Base-by-base conservation (phyloP, 306 rosid species). In the Canavalia ensiformis region DNA sequence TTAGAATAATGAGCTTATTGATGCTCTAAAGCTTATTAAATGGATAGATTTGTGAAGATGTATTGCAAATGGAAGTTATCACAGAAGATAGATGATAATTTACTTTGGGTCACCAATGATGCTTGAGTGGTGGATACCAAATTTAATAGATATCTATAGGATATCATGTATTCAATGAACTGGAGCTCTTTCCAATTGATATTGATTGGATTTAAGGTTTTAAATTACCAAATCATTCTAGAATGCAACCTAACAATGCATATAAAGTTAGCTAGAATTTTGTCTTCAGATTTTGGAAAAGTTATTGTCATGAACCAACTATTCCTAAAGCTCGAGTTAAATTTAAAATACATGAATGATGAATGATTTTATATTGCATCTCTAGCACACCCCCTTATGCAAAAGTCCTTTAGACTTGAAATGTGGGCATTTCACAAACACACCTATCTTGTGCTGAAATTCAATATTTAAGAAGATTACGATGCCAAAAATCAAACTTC, bases 21-120 rank as follows among this genome's bases (percentile, higher is more conserved):
- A 18, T 65, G 65, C 33, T 41, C 68, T 78, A 10, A 13, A 67
- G 9, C 63, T 37, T 65, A 34, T 63, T 33, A 34, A 63, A 52
- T 3, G 5, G 60, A 37, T 37, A 18, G 25, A 18, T 18, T 18
- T 18, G 25, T 18, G 25, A 18, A 18, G 25, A 18, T 18, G 25
- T 18, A 18, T 18, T 18, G 25, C 25, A 18, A 18, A 18, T 18
- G 25, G 25, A 18, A 18, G 25, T 18, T 18, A 18, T 18, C 25
- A 18, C 25, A 18, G 25, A 18, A 18, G 25, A 18, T 18, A 18
- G 25, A 18, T 18, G 25, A 18, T 18, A 18, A 18, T 18, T 18
- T 18, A 18, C 25, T 18, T 18, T 18, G 25, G 25, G 25, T 18
- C 0, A 18, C 25, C 25, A 18, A 18, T 18, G 25, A 18, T 18